Evolutionary conservation across 2,329 filamentous ascomycete species (phyloP).

Genomic region (Ambrosiella beaveri): DNA sequence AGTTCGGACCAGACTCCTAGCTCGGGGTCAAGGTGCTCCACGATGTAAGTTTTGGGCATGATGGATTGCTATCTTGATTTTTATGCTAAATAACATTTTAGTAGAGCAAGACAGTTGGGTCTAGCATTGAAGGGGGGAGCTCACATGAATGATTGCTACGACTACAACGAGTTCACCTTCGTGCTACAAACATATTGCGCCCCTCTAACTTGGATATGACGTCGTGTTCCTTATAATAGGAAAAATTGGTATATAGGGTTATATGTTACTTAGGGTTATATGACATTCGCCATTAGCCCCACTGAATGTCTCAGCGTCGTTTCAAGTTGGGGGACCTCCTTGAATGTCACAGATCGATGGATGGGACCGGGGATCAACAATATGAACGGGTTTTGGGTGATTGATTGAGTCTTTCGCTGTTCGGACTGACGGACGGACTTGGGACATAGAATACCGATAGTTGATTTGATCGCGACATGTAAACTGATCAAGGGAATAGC

Average conservation of each 20-base stretch:
- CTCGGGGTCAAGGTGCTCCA: slow-evolving; percentile 92
- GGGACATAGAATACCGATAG: too few species aligned
- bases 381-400: neutral
- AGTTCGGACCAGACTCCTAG: slow-evolving; percentile 86
- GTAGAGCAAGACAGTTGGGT: too few species aligned
- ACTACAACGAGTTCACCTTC: neutral
- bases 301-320: neutral
- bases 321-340: neutral
- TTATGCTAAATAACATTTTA: too few species aligned
- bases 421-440: too few species aligned
- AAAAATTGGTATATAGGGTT: neutral
- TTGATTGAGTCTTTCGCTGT: neutral
- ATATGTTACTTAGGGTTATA: neutral
- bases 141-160: too few species aligned
- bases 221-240: neutral
- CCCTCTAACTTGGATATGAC: neutral
- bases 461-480: too few species aligned
- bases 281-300: neutral
- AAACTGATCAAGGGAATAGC: neutral
- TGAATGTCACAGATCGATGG: neutral
- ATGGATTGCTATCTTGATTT: neutral
- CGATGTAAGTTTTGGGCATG: slow-evolving; percentile 52
- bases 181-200: neutral
- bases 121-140: too few species aligned
- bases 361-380: neutral